Percentiles rank a stretch among this genome's conserved stretches.
Conservation (phyloP, 768 basidiomycete genomes). For the Antrodiella citrinella region DNA sequence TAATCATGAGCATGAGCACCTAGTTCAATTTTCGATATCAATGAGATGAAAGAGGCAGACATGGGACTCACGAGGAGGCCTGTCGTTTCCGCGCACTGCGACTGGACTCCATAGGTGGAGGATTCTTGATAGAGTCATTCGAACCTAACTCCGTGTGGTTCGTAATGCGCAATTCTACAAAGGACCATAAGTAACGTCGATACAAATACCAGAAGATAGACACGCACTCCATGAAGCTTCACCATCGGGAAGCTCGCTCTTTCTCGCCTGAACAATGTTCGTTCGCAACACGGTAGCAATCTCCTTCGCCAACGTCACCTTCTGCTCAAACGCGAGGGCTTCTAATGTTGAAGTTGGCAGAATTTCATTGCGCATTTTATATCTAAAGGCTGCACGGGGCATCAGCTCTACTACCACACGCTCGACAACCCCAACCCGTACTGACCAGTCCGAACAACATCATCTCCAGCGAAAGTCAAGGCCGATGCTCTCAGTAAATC, state of each 20-base stretch:
- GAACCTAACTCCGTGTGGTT: conserved; percentile 81
- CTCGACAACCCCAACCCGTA: too few species aligned
- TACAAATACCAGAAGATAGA: background rate
- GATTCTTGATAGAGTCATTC: conserved; percentile 70
- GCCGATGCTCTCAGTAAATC: conserved; percentile 59
- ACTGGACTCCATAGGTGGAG: conserved; percentile 38
- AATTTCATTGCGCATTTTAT: conserved; percentile 59
- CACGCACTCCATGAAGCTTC: conserved; percentile 53
- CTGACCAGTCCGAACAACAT: conserved; percentile 16
- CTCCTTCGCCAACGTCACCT: conserved; percentile 55
- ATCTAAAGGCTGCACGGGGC: conserved; percentile 51
- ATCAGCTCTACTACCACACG: background rate
- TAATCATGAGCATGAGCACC: conserved; percentile 23
- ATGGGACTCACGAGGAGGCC: conserved; percentile 11
- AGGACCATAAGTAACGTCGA: background rate
- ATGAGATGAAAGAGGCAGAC: conserved; percentile 2
- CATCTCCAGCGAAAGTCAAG: conserved; percentile 55
- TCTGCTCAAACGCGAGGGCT: conserved; percentile 40
- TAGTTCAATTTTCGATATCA: conserved; percentile 12
- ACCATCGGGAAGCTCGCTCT: conserved; percentile 28
- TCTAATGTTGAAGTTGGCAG: conserved; percentile 35
- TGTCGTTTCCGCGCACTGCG: conserved; percentile 37
- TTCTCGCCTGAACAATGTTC: conserved; percentile 81
- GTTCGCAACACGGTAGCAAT: conserved; percentile 64
- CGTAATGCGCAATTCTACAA: conserved; percentile 63